phyloP scores from a whole-genome alignment of 257 asterid species.

The Lavandula angustifolia region DNA sequence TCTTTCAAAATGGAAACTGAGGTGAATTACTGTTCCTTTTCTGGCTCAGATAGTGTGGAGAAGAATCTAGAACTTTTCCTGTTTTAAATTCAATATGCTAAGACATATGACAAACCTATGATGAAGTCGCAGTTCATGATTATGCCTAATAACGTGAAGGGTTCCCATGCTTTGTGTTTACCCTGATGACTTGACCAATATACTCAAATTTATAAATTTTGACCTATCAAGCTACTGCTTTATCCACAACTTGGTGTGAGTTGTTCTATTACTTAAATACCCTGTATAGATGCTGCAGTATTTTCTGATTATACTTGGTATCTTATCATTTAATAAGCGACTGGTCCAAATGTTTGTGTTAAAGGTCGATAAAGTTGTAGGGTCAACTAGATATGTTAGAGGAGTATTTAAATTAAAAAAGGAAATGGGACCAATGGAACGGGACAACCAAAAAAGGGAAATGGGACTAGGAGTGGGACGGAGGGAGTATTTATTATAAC shows the following conservation, averaged over 20 bases:
- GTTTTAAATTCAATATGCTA: slow-evolving; percentile 21
- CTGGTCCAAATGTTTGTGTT: no score
- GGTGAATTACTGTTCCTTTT: slow-evolving; percentile 47
- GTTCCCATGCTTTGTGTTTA: slow-evolving; percentile 15
- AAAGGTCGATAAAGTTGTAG: no score
- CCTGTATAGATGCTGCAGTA: neutral
- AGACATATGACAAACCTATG: slow-evolving; percentile 19
- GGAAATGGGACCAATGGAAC: no score
- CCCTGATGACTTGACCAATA: slow-evolving; percentile 24
- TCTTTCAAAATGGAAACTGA: slow-evolving; percentile 97
- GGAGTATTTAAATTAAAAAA: no score
- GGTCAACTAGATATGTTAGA: no score
- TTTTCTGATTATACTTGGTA: neutral
- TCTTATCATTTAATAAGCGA: no score
- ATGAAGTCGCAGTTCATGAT: slow-evolving; percentile 12
- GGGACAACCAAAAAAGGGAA: no score
- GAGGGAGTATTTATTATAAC: no score
- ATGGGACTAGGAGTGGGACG: no score
- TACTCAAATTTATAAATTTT: slow-evolving; percentile 4
- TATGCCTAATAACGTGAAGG: slow-evolving; percentile 4
- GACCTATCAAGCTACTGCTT: neutral
- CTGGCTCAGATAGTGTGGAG: slow-evolving; percentile 22
- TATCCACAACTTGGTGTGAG: neutral
- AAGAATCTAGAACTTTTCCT: slow-evolving; percentile 13
- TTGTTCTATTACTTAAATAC: neutral